These are phyloP conservation scores for Solanum ahanhuiri DNA, from an alignment of 257 asterid species.

Conservation along the genomic window DNA sequence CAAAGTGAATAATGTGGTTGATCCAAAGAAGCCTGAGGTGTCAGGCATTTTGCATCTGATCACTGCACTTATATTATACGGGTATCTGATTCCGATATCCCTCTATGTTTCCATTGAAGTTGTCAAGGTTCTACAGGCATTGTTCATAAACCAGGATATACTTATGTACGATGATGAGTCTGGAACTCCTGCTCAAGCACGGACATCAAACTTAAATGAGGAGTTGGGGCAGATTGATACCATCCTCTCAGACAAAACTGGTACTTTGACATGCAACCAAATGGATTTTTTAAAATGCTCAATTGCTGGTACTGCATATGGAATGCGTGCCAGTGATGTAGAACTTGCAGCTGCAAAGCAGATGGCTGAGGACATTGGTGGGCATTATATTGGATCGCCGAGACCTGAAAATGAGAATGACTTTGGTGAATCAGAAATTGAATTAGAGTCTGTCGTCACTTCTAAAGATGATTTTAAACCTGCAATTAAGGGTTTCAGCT, in stretches of 20 bases:
- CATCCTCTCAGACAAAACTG: conserved; percentile 89
- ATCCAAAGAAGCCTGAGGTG: conserved; percentile 45
- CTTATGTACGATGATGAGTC: conserved; percentile 81
- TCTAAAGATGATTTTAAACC: conserved; percentile 43
- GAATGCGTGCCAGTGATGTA: conserved; percentile 74
- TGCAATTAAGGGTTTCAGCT: conserved; percentile 75
- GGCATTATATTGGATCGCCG: conserved; percentile 25
- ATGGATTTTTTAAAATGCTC: conserved; percentile 97
- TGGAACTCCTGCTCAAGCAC: conserved; percentile 91
- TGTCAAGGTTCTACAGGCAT: conserved; percentile 87
- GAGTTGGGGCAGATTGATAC: conserved; percentile 92
- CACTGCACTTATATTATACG: conserved; percentile 88
- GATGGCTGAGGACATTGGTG: conserved; percentile 72
- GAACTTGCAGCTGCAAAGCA: conserved; percentile 90
- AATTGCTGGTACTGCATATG: conserved; percentile 73
- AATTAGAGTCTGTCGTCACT: conserved; percentile 54
- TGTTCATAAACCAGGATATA: conserved; percentile 76
- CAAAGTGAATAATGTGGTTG: conserved; percentile 26
- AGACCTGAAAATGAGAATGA: background rate
- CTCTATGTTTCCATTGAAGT: conserved; percentile 90
- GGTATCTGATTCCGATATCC: conserved; percentile 89
- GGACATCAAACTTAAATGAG: conserved; percentile 91
- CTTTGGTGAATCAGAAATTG: conserved; percentile 48
- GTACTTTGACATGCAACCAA: conserved; percentile 94
- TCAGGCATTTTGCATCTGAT: conserved; percentile 72